Evolutionary conservation across 1,139 yeast species (phyloP).

Genomic region (Candida smagusa): DNA sequence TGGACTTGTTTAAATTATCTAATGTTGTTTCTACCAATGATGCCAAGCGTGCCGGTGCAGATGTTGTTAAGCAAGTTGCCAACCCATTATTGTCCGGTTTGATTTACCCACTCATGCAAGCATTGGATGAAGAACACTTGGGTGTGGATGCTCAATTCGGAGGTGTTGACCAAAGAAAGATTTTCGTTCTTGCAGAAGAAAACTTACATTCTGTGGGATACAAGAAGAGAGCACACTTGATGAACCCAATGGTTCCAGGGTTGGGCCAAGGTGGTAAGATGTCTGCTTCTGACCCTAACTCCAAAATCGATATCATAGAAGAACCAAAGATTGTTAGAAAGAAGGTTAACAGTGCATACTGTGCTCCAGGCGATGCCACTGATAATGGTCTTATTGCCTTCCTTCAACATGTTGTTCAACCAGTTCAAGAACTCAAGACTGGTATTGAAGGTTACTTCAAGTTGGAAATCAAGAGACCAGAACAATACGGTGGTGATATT

Average conservation of each 20-base stretch:
- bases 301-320: constrained; percentile 90
- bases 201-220: constrained; percentile 82
- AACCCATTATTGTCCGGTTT: constrained; percentile 92
- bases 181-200: constrained; percentile 96
- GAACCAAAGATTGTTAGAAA: constrained; percentile 83
- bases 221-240: constrained; percentile 95
- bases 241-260: constrained; percentile 99
- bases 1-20: constrained; percentile 84
- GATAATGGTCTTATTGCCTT: constrained; percentile 90
- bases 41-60: constrained; percentile 99
- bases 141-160: constrained; percentile 95
- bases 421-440: constrained; percentile 73
- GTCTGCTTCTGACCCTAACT: constrained; percentile 99
- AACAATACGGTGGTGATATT: constrained; percentile 93
- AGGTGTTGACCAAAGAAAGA: constrained; percentile 98
- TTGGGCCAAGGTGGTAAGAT: constrained; percentile 95
- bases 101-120: constrained; percentile 98
- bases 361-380: constrained; percentile 91
- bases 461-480: constrained; percentile 86
- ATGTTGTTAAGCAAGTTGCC: constrained; percentile 95
- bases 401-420: constrained; percentile 78
- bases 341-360: constrained; percentile 89
- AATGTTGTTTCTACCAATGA: constrained; percentile 89
- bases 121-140: constrained; percentile 90
- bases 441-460: constrained; percentile 52